Evolutionary conservation across 2,329 filamentous ascomycete species (phyloP).

Genomic region (Colletotrichum navitas): DNA sequence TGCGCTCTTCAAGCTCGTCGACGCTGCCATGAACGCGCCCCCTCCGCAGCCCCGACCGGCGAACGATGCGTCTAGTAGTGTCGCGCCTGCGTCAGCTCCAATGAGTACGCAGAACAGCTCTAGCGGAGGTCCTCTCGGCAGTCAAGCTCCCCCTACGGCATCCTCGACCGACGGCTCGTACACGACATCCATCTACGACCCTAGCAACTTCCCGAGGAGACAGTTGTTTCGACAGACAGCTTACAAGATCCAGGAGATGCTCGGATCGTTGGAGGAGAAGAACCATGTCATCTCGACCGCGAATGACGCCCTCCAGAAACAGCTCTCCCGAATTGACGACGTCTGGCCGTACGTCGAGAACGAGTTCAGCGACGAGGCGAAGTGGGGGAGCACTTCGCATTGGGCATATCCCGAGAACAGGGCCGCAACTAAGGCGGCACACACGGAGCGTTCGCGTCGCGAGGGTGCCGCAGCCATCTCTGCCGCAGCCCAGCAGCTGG

Average conservation of each 20-base stretch:
- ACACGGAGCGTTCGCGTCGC: slow-evolving; percentile 80
- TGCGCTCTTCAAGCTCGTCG: slow-evolving; percentile 80
- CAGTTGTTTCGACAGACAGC: slow-evolving; percentile 84
- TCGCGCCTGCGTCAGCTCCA: slow-evolving; percentile 58
- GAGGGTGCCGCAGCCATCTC: slow-evolving; percentile 85
- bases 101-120: slow-evolving; percentile 65
- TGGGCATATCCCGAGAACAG: slow-evolving; percentile 96
- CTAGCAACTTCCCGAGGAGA: slow-evolving; percentile 73
- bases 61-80: slow-evolving; percentile 59
- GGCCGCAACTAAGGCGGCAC: slow-evolving; percentile 67
- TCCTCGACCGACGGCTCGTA: slow-evolving; percentile 59
- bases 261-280: slow-evolving; percentile 95
- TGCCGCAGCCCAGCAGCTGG: slow-evolving; percentile 80
- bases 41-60: slow-evolving; percentile 59
- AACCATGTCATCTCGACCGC: slow-evolving; percentile 96
- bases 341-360: slow-evolving; percentile 87
- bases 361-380: slow-evolving; percentile 95
- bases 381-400: slow-evolving; percentile 90
- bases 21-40: slow-evolving; percentile 69
- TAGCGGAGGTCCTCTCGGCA: slow-evolving; percentile 54
- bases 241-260: slow-evolving; percentile 83
- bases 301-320: slow-evolving; percentile 87
- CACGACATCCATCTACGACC: slow-evolving; percentile 62
- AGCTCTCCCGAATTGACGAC: slow-evolving; percentile 86
- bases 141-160: slow-evolving; percentile 51